phyloP scores from a whole-genome alignment of 1,139 yeast genomes.

The Candida frijolesensis region DNA sequence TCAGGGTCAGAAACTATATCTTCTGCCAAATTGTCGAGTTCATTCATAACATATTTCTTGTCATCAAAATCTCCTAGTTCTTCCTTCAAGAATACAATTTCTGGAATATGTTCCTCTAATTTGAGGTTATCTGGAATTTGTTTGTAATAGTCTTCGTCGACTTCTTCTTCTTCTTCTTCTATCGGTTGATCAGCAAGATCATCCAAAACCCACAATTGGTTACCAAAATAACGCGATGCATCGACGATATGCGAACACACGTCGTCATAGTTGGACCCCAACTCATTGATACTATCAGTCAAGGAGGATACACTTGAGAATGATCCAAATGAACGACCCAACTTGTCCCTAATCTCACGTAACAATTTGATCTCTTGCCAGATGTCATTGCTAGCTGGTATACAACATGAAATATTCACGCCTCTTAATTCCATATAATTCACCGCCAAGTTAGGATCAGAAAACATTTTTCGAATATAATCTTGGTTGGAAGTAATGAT shows the following conservation, averaged over 20 bases:
- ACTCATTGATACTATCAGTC: neutral
- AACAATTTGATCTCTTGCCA: neutral
- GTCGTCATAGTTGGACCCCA: neutral
- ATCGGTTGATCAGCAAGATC: slow-evolving; percentile 9
- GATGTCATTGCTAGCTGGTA: slow-evolving; percentile 1
- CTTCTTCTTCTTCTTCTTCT: too few species aligned
- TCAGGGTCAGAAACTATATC: slow-evolving; percentile 4
- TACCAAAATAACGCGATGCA: slow-evolving; percentile 13
- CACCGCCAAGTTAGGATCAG: slow-evolving; percentile 12
- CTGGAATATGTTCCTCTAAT: slow-evolving; percentile 10
- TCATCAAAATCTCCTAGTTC: slow-evolving; percentile 6
- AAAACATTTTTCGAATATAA: slow-evolving; percentile 5
- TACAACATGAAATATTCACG: neutral
- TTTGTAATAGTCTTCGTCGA: too few species aligned
- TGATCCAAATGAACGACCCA: neutral
- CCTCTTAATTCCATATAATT: slow-evolving; percentile 16
- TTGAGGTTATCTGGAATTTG: too few species aligned
- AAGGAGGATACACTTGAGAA: neutral
- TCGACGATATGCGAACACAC: neutral
- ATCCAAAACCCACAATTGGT: slow-evolving; percentile 14
- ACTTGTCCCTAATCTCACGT: neutral
- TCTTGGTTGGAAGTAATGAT: neutral
- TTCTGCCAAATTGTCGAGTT: slow-evolving; percentile 1
- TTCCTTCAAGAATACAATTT: slow-evolving; percentile 10
- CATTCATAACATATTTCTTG: slow-evolving; percentile 6